These are phyloP conservation scores for Aureobasidium sp. DNA, from an alignment of 2,329 filamentous ascomycete species.

Conservation along the genomic window DNA sequence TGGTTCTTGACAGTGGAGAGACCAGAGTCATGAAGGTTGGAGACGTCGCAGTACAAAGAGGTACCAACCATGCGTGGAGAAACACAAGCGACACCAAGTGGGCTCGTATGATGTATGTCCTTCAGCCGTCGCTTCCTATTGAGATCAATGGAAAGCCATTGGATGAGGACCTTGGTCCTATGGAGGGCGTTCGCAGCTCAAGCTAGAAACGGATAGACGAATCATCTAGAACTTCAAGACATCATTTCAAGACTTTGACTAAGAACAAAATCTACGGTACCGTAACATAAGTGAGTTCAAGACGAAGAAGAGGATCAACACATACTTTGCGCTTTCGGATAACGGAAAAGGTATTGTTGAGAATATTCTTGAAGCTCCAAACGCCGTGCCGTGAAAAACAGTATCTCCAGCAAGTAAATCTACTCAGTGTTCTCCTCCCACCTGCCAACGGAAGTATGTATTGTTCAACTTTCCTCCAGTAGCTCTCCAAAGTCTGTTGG, in stretches of 20 bases:
- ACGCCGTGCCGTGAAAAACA: not conserved
- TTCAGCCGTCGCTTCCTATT: slow-evolving; percentile 27
- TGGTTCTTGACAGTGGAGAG: slow-evolving; percentile 29
- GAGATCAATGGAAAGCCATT: slow-evolving; percentile 25
- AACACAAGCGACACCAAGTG: slow-evolving; percentile 29
- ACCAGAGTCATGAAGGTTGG: slow-evolving; percentile 25
- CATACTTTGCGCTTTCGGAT: not conserved
- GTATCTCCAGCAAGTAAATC: not conserved
- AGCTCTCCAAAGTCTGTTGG: slow-evolving; percentile 43
- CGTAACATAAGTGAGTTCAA: not conserved
- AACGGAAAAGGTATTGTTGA: not conserved
- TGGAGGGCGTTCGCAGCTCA: slow-evolving; percentile 22
- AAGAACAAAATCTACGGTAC: not conserved
- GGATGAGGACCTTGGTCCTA: slow-evolving; percentile 27
- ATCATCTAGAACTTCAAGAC: not conserved
- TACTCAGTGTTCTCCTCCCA: slow-evolving; percentile 44
- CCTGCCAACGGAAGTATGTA: slow-evolving; percentile 43
- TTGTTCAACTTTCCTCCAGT: slow-evolving; percentile 46
- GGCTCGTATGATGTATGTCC: slow-evolving; percentile 30
- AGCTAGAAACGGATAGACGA: not conserved
- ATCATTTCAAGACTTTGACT: not conserved
- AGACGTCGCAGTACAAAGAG: slow-evolving; percentile 29
- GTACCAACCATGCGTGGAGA: slow-evolving; percentile 30
- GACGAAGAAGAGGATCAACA: not conserved
- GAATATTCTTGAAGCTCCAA: not conserved